A percentile compares a stretch with the other conserved stretches of the same genome.
Conservation (phyloP, 805 yeast species). For the Schwanniomyces vanrijiae region DNA sequence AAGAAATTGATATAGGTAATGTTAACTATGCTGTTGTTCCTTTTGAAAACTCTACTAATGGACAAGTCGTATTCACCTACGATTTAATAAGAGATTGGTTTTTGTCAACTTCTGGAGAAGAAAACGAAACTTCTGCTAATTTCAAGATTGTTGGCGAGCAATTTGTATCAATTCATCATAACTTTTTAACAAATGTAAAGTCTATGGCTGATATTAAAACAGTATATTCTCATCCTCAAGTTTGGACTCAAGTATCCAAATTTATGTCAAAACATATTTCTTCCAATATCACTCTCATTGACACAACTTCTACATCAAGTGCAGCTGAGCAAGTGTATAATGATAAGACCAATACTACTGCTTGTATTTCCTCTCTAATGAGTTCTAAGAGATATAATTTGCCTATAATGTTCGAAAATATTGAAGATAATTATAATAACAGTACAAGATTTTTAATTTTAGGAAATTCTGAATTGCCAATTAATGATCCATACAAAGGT, state of each 20-base stretch:
- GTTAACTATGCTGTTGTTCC: constrained; percentile 83
- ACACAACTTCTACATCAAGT: constrained; percentile 76
- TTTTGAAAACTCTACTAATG: constrained; percentile 91
- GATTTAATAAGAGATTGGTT: constrained; percentile 76
- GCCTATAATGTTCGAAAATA: constrained; percentile 51
- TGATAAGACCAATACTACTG: constrained; percentile 40
- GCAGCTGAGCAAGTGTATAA: constrained; percentile 69
- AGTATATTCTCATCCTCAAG: constrained; percentile 94
- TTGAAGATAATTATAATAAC: constrained; percentile 74
- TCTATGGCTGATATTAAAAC: constrained; percentile 47
- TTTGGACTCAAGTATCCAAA: constrained; percentile 85
- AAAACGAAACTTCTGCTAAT: neutral
- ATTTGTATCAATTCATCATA: constrained; percentile 80
- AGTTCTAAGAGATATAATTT: constrained; percentile 64
- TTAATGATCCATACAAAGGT: constrained; percentile 2
- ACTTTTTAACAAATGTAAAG: constrained; percentile 52
- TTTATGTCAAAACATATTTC: constrained; percentile 46
- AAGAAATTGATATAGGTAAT: constrained; percentile 38
- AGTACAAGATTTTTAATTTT: constrained; percentile 84
- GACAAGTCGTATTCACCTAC: constrained; percentile 84
- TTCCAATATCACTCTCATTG: constrained; percentile 43
- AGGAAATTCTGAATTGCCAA: constrained; percentile 31
- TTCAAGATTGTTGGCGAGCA: constrained; percentile 73
- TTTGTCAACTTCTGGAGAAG: constrained; percentile 19
- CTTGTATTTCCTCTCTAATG: constrained; percentile 72